phyloP scores from a whole-genome alignment of 306 rosid genomes.

The Fragaria vesca region DNA sequence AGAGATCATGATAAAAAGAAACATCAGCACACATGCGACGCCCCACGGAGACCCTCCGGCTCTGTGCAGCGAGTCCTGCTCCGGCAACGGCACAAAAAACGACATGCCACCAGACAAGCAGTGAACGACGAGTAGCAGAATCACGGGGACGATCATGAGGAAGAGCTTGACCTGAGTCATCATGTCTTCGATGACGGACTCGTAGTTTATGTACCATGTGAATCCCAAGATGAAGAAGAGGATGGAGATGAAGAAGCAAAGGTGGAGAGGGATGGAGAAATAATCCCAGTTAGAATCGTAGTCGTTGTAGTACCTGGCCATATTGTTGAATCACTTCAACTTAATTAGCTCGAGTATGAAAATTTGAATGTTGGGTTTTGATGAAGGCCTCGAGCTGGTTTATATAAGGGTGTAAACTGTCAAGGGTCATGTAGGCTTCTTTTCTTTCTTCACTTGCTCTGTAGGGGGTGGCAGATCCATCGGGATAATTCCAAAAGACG shows the following conservation, averaged over 20 bases:
- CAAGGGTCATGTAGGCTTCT: background rate
- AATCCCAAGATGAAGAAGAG: constrained; percentile 53
- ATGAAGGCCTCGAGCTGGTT: background rate
- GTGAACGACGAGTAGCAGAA: constrained; percentile 50
- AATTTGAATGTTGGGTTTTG: background rate
- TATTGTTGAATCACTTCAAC: constrained; percentile 2
- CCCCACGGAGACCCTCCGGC: constrained; percentile 97
- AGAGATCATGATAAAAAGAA: constrained; percentile 59
- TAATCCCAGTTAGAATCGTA: constrained; percentile 47
- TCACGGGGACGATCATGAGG: constrained; percentile 52
- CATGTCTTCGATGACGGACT: constrained; percentile 50
- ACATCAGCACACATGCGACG: constrained; percentile 58
- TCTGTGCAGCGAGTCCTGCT: constrained; percentile 61
- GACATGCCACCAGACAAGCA: constrained; percentile 48
- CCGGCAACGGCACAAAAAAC: constrained; percentile 44
- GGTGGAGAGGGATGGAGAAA: constrained; percentile 58
- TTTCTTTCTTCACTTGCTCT: constrained; percentile 27
- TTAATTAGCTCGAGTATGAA: background rate
- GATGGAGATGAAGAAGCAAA: constrained; percentile 48
- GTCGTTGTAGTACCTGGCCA: constrained; percentile 49
- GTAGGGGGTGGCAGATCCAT: constrained; percentile 20
- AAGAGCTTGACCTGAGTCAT: constrained; percentile 51
- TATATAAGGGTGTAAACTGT: constrained; percentile 20
- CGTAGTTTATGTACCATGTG: constrained; percentile 76
- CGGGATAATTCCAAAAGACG: constrained; percentile 38